phyloP scores from a whole-genome alignment of 2,329 filamentous ascomycete species.

The Trichothecium sympodiale region DNA sequence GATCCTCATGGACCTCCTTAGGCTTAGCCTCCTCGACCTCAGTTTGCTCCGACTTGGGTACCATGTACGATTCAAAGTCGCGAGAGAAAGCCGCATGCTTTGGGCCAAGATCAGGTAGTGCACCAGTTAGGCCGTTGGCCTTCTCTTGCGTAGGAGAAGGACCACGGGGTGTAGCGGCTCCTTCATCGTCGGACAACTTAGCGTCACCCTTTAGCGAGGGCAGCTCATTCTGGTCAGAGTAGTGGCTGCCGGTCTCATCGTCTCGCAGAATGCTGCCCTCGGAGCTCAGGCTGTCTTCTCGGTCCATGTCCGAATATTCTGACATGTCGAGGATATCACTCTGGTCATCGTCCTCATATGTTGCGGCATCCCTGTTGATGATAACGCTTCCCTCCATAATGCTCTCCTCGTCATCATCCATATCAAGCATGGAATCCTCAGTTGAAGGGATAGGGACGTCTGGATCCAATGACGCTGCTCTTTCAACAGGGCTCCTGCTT shows the following conservation, averaged over 20 bases:
- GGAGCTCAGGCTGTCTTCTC: constrained; percentile 33
- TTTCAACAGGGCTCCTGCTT: constrained; percentile 32
- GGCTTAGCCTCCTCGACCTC: constrained; percentile 19
- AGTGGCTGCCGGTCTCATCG: constrained; percentile 21
- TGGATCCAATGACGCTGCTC: constrained; percentile 58
- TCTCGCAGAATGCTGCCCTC: constrained; percentile 45
- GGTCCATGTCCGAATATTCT: constrained; percentile 29
- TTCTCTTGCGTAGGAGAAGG: constrained; percentile 10
- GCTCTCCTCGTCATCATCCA: constrained; percentile 34
- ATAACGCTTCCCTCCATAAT: constrained; percentile 49
- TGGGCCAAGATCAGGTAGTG: constrained; percentile 26
- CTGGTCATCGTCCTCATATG: constrained; percentile 46
- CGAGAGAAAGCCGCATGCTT: constrained; percentile 28
- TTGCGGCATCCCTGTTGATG: constrained; percentile 54
- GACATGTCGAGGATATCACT: constrained; percentile 58
- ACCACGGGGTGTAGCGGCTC: constrained; percentile 38
- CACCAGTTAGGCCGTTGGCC: constrained; percentile 12
- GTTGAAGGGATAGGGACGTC: constrained; percentile 84
- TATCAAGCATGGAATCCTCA: constrained; percentile 56
- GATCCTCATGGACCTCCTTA: constrained; percentile 15
- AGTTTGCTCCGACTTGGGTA: constrained; percentile 21
- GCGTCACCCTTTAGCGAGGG: constrained; percentile 11
- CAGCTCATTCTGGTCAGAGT: constrained; percentile 19
- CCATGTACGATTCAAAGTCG: constrained; percentile 35
- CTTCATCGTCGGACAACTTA: constrained; percentile 32